These are phyloP conservation scores for Neocucurbitaria cava DNA, from an alignment of 2,329 filamentous ascomycete species.

Conservation along the genomic window DNA sequence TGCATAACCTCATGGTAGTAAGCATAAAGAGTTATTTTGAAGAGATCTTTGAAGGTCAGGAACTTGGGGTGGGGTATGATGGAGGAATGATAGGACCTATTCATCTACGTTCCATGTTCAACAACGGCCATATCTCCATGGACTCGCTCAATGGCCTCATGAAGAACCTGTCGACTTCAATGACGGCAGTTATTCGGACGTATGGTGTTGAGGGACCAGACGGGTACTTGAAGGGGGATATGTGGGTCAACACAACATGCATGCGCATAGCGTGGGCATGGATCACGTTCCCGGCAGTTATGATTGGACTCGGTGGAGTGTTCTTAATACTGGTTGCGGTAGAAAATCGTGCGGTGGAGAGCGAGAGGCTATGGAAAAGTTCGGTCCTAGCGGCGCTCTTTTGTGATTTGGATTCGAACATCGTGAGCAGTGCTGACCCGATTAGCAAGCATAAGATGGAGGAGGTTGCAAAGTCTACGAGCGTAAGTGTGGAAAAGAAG, in stretches of 20 bases:
- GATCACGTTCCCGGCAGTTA: conserved; percentile 3
- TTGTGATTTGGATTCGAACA: conserved; percentile 9
- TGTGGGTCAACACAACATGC: conserved; percentile 13
- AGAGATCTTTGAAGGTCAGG: background rate
- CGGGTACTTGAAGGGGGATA: background rate
- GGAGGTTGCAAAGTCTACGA: conserved; percentile 4
- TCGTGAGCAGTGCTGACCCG: background rate
- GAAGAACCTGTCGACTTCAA: conserved; percentile 1
- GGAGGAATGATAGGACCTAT: background rate
- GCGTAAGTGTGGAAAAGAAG: conserved; percentile 2
- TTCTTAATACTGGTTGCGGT: conserved; percentile 11
- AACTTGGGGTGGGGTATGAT: background rate
- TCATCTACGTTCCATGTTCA: background rate
- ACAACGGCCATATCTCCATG: conserved; percentile 1
- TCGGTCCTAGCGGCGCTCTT: conserved; percentile 14
- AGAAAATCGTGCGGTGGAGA: conserved; percentile 12
- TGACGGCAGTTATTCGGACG: conserved; percentile 8
- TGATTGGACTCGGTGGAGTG: conserved; percentile 6
- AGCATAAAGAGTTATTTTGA: background rate
- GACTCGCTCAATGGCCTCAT: conserved; percentile 5
- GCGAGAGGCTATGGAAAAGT: conserved; percentile 14
- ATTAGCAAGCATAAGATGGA: conserved; percentile 1
- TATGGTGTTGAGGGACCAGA: background rate
- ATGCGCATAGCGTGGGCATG: conserved; percentile 9
- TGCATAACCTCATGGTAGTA: background rate